Evolutionary conservation across 2,329 filamentous ascomycete species (phyloP), one percentile per base, ranked within the genome.

Genomic region (Stachybotrys chlorohalonatus): DNA sequence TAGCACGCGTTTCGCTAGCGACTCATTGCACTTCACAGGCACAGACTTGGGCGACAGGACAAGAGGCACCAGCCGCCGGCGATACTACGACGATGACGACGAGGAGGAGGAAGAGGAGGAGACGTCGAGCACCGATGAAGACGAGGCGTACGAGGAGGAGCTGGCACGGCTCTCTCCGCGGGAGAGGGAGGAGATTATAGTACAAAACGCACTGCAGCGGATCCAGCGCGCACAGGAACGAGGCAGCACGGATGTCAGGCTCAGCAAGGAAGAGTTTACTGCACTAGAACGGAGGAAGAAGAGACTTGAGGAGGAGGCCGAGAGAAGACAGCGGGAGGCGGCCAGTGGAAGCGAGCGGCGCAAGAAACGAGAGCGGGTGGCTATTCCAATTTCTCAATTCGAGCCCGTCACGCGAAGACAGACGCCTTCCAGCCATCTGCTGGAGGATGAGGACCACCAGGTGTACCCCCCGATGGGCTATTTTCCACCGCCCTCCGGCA

Each of bases 241-340:
- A 64, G 91, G 91, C 59, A 87, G 86, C 69, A 77, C 80, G 49
- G 89, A 95, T 55, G 89, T 96, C 54, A 87, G 86, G 67, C 79
- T 97, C 59, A 90, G 81, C 62, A 82, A 85, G 64, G 84, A 87
- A 53, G 92, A 96, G 69, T 76, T 96, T 62, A 87, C 86, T 58
- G 91, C 90, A 50, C 77, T 95, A 61, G 87, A 93, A 66, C 82
- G 84, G 58, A 78, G 80, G 63, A 74, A 81, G 58, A 82, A 84
- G 67, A 82, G 85, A 55, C 73, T 84, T 62, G 75, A 79, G 60
- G 74, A 75, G 39, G 72, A 75, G 53, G 68, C 72, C 47, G 66
- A 66, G 57, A 66, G 62, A 42, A 64, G 66, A 62, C 62, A 57
- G 47, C 48, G 48, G n/a, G 58, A 65, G 47, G 36, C 36, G 2